These are phyloP conservation scores for Rubroboletus satanas DNA, from an alignment of 768 basidiomycete species.

Conservation along the genomic window DNA sequence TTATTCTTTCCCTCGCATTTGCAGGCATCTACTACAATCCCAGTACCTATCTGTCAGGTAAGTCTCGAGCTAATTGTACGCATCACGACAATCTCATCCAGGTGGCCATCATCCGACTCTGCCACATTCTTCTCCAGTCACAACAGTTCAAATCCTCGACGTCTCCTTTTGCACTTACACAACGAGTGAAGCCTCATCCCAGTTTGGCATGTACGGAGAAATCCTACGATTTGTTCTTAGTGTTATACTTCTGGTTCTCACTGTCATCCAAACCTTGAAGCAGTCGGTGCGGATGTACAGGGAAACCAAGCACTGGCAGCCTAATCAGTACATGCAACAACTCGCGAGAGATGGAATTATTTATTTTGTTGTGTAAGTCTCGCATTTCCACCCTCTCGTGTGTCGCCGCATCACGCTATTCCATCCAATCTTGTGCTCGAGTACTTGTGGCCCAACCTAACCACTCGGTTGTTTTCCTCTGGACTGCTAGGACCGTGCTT, in stretches of 20 bases:
- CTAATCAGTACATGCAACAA: not conserved
- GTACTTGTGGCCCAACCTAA: not conserved
- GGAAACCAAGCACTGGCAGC: not conserved
- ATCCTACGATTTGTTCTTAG: not conserved
- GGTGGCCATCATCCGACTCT: too few species aligned
- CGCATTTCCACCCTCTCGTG: not conserved
- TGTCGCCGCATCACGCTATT: not conserved
- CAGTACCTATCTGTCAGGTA: too few species aligned
- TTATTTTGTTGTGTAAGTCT: constrained; percentile 1
- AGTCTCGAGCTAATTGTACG: too few species aligned
- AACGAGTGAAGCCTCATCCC: too few species aligned
- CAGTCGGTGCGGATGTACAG: not conserved
- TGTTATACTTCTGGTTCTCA: not conserved
- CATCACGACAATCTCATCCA: too few species aligned
- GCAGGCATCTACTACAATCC: too few species aligned
- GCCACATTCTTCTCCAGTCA: too few species aligned
- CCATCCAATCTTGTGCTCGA: not conserved
- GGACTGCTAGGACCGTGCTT: not conserved
- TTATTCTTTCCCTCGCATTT: too few species aligned
- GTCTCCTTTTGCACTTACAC: too few species aligned
- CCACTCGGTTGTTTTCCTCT: not conserved
- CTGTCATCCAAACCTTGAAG: not conserved
- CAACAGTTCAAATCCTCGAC: too few species aligned
- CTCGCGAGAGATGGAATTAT: too few species aligned
- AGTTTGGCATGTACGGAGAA: too few species aligned